Percentiles rank a stretch among this genome's conserved stretches.
Evolutionary conservation across 495 filamentous ascomycete genomes (phyloP).

Genomic region (Lepraria neglecta): DNA sequence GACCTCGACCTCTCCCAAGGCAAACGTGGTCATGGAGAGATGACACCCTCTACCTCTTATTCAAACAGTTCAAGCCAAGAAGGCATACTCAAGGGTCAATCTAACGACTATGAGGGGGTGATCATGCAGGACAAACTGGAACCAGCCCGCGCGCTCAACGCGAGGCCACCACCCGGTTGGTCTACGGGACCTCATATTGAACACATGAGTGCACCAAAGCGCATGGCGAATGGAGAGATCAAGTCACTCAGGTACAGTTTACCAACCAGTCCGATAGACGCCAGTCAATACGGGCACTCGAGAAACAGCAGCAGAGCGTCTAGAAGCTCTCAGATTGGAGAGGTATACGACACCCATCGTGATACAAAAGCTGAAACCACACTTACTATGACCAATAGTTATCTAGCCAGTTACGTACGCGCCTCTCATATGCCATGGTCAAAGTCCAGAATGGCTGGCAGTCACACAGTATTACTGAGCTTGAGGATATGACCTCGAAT

Average conservation of each 20-base stretch:
- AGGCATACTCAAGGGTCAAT: not conserved
- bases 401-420: constrained; percentile 67
- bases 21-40: not conserved
- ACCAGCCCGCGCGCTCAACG: not conserved
- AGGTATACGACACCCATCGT: constrained; percentile 48
- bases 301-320: constrained; percentile 60
- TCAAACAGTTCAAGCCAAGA: constrained; percentile 26
- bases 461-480: constrained; percentile 58
- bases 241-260: constrained; percentile 43
- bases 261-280: constrained; percentile 33
- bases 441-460: constrained; percentile 87
- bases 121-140: not conserved
- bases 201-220: constrained; percentile 42
- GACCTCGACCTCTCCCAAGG: constrained; percentile 1
- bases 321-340: constrained; percentile 60
- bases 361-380: constrained; percentile 12
- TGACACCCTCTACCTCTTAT: constrained; percentile 23
- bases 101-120: not conserved
- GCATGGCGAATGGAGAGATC: constrained; percentile 59
- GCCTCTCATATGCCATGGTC: constrained; percentile 81
- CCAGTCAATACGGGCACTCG: constrained; percentile 47
- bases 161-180: not conserved
- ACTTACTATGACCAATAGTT: constrained; percentile 47
- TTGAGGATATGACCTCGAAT: constrained; percentile 62
- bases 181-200: not conserved